Evolutionary conservation across 306 rosid species (phyloP).

Genomic region (Quercus bicolor): DNA sequence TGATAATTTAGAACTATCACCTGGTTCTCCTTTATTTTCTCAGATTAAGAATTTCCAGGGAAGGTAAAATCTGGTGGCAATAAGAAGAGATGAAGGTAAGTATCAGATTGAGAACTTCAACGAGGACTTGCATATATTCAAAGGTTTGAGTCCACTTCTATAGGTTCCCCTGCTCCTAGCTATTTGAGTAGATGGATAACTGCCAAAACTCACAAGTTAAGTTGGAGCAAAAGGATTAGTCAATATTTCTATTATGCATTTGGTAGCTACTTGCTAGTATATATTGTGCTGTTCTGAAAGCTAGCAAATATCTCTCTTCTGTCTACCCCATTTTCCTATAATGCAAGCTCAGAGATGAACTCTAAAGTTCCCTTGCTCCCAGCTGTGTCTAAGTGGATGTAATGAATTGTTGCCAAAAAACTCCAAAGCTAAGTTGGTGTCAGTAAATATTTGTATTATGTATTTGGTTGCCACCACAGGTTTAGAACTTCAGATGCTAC

Average conservation of each 20-base stretch:
- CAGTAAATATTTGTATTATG: too few relatives aligned
- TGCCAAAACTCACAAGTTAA: not conserved
- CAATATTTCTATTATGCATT: not conserved
- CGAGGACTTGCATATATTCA: not conserved
- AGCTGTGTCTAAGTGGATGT: too few relatives aligned
- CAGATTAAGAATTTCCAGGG: constrained; percentile 36
- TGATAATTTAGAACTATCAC: constrained; percentile 25
- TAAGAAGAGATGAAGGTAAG: not conserved
- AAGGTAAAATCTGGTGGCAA: constrained; percentile 23
- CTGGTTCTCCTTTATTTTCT: constrained; percentile 39
- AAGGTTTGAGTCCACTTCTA: not conserved
- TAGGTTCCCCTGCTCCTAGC: not conserved
- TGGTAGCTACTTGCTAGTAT: not conserved
- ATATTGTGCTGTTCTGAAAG: not conserved
- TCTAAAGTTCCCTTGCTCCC: too few relatives aligned
- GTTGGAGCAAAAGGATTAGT: not conserved
- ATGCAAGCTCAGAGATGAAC: too few relatives aligned
- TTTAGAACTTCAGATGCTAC: not conserved
- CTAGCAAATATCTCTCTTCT: not conserved
- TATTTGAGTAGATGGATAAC: not conserved
- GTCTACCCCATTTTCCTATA: not conserved
- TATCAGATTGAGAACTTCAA: not conserved
- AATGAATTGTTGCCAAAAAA: too few relatives aligned
- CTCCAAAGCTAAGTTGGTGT: too few relatives aligned
- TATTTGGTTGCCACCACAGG: too few relatives aligned